phyloP scores from a whole-genome alignment of 176 grass and related monocot genomes.

The Ampelocalamus luodianensis region DNA sequence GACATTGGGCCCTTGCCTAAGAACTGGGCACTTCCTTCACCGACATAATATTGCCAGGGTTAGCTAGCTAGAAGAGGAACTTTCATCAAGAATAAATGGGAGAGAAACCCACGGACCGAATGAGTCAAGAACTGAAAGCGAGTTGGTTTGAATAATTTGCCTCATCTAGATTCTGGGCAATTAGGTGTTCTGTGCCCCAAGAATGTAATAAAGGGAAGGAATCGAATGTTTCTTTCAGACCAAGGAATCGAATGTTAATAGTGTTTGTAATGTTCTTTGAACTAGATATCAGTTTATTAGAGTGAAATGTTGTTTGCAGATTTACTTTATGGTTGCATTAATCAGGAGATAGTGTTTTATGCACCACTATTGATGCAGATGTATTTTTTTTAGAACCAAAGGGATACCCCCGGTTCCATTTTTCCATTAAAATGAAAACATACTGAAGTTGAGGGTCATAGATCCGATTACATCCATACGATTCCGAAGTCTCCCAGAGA shows the following conservation, averaged over 20 bases:
- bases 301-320: neutral
- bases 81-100: conserved; percentile 28
- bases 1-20: conserved; percentile 70
- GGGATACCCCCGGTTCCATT: too few relatives aligned
- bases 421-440: too few relatives aligned
- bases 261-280: neutral
- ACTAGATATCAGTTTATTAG: neutral
- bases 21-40: conserved; percentile 66
- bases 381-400: too few relatives aligned
- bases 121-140: neutral
- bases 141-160: conserved; percentile 31
- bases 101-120: neutral
- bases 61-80: neutral
- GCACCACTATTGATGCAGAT: neutral
- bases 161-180: neutral
- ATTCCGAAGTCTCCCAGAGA: too few relatives aligned
- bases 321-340: neutral
- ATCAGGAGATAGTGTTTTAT: neutral
- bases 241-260: neutral
- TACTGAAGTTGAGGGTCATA: too few relatives aligned
- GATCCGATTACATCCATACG: too few relatives aligned
- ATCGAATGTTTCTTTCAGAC: neutral
- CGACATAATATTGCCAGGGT: conserved; percentile 46
- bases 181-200: conserved; percentile 8
- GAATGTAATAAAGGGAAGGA: neutral